Evolutionary conservation across 1,284 basidiomycete genomes (phyloP), one percentile per base, ranked within the genome.

Genomic region (Austroboletus niveus): DNA sequence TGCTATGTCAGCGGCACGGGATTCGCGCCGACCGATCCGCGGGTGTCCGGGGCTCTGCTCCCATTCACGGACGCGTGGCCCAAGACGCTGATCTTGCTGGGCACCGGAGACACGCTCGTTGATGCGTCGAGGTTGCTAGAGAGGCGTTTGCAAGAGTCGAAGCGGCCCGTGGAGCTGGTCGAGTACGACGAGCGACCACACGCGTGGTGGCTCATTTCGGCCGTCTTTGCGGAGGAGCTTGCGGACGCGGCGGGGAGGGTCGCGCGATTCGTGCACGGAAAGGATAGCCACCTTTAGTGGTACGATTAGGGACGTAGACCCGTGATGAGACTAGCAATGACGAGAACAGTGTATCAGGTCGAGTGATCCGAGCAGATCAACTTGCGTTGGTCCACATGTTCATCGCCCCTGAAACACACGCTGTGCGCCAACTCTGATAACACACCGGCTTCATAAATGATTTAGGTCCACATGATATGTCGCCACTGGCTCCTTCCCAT

Each of bases 161-260:
- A 42, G 1, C 40, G 35, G 31, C 47, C 48, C 2, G 59, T 59
- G 2, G 58, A 68, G 30, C 52, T 66, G 35, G 52, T 69, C 8
- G 63, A 66, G 22, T 66, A 68, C 29, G 41, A 60, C 11, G 54
- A 52, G 15, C 53, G 52, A 14, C 63, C 66, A 2, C 63, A 67
- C 46, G 55, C 5, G 3, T 64, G 53, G 51, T 66, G 62, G 64
- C 4, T 34, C 11, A 11, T 66, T 34, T 9, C 46, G 1, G 39
- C 51, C 0, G 17, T 65, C 2, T 64, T 67, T 31, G 20, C 34
- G 14, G 59, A 49, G 20, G 45, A 62, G 2, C n/a, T 63, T 2
- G 45, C 40, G 9, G 63, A 57, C 34, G 40, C 49, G 22, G 41
- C 41, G 9, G 35, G 51, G 36, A 65, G 53, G 22, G 51, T 65